Evolutionary conservation across 768 basidiomycete species (phyloP).

Genomic region (Russula lepida): DNA sequence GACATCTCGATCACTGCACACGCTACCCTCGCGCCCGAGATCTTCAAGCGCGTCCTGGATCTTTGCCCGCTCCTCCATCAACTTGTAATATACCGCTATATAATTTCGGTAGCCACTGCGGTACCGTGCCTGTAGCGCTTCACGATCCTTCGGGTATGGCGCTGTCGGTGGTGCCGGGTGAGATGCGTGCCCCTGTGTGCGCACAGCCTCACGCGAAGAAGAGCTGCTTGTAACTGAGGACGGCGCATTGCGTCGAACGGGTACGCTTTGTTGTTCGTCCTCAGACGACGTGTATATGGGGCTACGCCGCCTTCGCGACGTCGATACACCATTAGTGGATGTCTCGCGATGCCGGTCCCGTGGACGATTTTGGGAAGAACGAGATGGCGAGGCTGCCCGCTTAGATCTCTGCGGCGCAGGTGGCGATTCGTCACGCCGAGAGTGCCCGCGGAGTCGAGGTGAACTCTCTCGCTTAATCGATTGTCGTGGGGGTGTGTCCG

Average conservation of each 20-base stretch:
- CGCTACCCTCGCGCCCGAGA: constrained; percentile 29
- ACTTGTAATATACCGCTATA: constrained; percentile 36
- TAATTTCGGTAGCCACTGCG: constrained; percentile 45
- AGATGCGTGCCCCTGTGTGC: constrained; percentile 3
- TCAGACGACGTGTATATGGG: constrained; percentile 20
- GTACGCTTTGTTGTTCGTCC: constrained; percentile 14
- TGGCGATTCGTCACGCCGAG: constrained; percentile 9
- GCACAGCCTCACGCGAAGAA: constrained; percentile 28
- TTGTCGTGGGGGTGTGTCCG: constrained; percentile 1
- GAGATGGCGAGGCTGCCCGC: constrained; percentile 30
- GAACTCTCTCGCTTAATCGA: constrained; percentile 11
- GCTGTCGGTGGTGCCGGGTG: constrained; percentile 14
- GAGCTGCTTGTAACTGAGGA: constrained; percentile 22
- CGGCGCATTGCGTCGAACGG: constrained; percentile 19
- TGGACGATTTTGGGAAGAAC: constrained; percentile 13
- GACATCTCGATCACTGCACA: constrained; percentile 47
- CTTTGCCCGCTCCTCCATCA: constrained; percentile 43
- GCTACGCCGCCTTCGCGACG: constrained; percentile 13
- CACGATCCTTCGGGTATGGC: constrained; percentile 41
- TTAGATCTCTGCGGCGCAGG: constrained; percentile 25
- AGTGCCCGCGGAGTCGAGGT: constrained; percentile 16
- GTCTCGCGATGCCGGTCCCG: constrained; percentile 17
- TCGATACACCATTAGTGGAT: constrained; percentile 7
- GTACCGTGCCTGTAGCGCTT: constrained; percentile 46
- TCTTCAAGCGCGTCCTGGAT: constrained; percentile 45